Evolutionary conservation across 192 early-diverging fungal genomes (phyloP), one percentile per base, ranked within the genome.

Genomic region (Coemansia sp.): DNA sequence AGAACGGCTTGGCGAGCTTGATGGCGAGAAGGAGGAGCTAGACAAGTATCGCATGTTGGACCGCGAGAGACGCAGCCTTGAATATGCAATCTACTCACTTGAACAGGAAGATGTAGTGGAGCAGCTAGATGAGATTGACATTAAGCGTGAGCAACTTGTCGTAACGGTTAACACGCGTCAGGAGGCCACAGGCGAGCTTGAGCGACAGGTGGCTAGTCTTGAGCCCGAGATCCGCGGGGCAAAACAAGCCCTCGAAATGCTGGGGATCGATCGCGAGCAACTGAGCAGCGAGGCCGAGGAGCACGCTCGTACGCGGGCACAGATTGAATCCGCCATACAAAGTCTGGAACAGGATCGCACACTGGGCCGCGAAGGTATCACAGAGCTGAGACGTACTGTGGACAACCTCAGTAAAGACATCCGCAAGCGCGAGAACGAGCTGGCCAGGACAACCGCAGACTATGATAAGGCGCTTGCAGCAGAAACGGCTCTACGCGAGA

Each of bases 11-110:
- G 76, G 77, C 7, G 94, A 97, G 68, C 85, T 99, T 18, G 93
- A 99, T 58, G 84, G 89, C 23, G 97, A 99, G 69, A 97, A 98
- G 61, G 88, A 92, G 23, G 94, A 99, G 72, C 71, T 99, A 38
- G 86, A 89, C 63, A 78, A 93, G 68, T 99, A 89, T 71, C 94
- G 96, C 56, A 81, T 88, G 10, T 78, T 89, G 61, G 95, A 99
- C 64, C 82, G 86, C 34, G 92, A 96, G 58, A 84, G 94, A 30
- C 82, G 95, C 26, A 90, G 88, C 24, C 78, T 98, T 7, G 94
- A 97, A 67, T 96, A 97, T 71, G 88, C 93, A n/a, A 92, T 99
- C 27, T 94, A 93, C 74, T 87, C 86, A 51, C 84, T 90, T 9
- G 95, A 99, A 78, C 93, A 93, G 61, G 81, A 86, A 31, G 92